phyloP scores from a whole-genome alignment of 768 basidiomycete genomes.

The Xerocomus brunneocitrinus region DNA sequence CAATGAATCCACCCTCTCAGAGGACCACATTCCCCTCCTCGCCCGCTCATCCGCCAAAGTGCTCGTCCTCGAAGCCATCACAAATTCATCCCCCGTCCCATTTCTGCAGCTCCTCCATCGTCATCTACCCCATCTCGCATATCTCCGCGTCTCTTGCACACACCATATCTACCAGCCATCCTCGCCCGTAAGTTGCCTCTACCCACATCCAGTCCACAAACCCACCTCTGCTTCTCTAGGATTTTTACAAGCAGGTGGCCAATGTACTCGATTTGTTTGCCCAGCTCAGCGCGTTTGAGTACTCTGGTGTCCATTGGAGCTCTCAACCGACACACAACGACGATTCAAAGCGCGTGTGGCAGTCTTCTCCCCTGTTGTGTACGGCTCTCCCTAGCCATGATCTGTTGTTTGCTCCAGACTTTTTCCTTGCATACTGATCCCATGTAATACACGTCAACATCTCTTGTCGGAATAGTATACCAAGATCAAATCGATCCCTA shows the following conservation, averaged over 20 bases:
- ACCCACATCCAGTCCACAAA: constrained; percentile 10
- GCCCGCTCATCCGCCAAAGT: constrained; percentile 47
- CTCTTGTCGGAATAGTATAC: constrained; percentile 2
- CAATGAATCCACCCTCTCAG: constrained; percentile 53
- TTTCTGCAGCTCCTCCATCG: constrained; percentile 53
- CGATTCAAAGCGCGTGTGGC: constrained; percentile 47
- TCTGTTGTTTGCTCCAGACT: constrained; percentile 27
- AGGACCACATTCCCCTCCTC: constrained; percentile 50
- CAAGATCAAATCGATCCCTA: constrained; percentile 11
- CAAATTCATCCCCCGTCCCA: constrained; percentile 51
- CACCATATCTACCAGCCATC: constrained; percentile 48
- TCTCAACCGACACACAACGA: constrained; percentile 44
- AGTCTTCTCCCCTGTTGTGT: constrained; percentile 43
- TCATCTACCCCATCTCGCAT: constrained; percentile 56
- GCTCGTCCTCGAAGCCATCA: constrained; percentile 54
- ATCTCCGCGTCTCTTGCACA: constrained; percentile 61
- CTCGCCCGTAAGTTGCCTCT: constrained; percentile 41
- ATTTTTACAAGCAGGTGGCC: constrained; percentile 60
- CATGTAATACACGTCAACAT: constrained; percentile 8
- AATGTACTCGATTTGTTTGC: constrained; percentile 52
- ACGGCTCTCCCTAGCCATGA: constrained; percentile 29
- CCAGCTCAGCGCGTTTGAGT: constrained; percentile 63
- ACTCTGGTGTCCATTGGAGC: constrained; percentile 73
- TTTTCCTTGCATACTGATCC: constrained; percentile 29
- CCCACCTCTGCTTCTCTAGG: constrained; percentile 32